Base-by-base conservation (phyloP, 768 basidiomycete species). In the Paxillus involutus region DNA sequence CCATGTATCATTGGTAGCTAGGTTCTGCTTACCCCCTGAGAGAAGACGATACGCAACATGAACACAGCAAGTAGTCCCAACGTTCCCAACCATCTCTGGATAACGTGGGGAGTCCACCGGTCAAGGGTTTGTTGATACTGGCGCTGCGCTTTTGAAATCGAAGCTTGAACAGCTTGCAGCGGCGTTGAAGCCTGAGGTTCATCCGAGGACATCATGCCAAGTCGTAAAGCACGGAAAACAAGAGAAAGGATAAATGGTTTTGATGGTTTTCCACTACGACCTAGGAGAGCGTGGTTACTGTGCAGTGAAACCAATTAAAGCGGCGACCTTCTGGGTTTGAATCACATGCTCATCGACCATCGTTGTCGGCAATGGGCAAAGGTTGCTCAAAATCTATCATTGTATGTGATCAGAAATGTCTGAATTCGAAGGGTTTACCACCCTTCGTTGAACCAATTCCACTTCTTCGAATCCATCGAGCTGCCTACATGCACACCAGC, bases 41-140 rank as follows among this genome's bases (percentile, higher is more conserved):
- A 78, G 40, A 95, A 67, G 12, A 98, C 77, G 61, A 99, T 94
- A 54, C 96, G 80, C 49, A 98, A 70, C 63, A 89, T 75, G 69
- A 99, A 98, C 35, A 98, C 35, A 21, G 75, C 65, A 52, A 95
- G 73, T 13, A 97, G 64, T 5, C 80, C 89, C 4, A 77, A 77
- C 3, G 92, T 91, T 36, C 78, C 83, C 24, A 91, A 63, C 97
- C 97, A 99, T 55, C 97, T 83, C 63, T 95, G 81, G n/a, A 92
- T 72, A 30, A 88, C 81, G 66, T 93, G 85, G 0, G 97, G 97
- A 3, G 96, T 97, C 77, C 88, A 86, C 24, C 91, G 83, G 78
- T 99, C 97, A n/a, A 98, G 80, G 24, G 83, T 71, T 66, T 88
- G 85, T 70, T 96, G 94, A 69, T 95, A 94, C 66, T 86, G 84